phyloP scores from a whole-genome alignment of 2,329 filamentous ascomycete species.

The Penicillium sp. region DNA sequence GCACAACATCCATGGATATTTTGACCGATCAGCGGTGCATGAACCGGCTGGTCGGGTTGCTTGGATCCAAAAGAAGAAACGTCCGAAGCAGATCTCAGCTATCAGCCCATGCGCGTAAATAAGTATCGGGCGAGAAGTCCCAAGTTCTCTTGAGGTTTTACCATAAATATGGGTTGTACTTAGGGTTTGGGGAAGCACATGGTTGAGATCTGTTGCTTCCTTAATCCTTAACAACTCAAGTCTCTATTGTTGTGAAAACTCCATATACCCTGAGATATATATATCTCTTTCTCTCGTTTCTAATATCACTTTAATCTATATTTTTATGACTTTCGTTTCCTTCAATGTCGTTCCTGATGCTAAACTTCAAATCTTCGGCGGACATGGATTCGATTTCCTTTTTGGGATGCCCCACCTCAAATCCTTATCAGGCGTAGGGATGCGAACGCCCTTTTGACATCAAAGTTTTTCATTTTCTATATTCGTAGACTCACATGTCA shows the following conservation, averaged over 20 bases:
- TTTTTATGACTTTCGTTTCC: background rate
- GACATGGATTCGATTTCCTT: constrained; percentile 20
- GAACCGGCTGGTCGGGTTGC: background rate
- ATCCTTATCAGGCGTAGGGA: constrained; percentile 19
- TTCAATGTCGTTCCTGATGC: background rate
- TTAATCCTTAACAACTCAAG: background rate
- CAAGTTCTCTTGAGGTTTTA: background rate
- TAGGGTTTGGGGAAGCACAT: background rate
- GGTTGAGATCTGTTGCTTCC: background rate
- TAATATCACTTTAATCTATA: no score
- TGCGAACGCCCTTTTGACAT: constrained; percentile 13
- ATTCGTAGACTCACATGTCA: background rate
- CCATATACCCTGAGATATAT: background rate
- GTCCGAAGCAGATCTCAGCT: background rate
- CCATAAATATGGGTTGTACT: background rate
- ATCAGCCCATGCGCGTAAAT: background rate
- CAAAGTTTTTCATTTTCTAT: background rate
- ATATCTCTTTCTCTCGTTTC: background rate
- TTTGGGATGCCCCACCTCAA: constrained; percentile 20
- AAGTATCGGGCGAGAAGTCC: background rate
- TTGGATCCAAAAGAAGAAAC: background rate
- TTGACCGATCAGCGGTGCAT: background rate
- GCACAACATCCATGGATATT: background rate
- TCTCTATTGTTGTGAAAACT: background rate
- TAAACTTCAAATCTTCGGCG: background rate